A percentile compares a stretch with the other conserved stretches of the same genome.
phyloP scores from a whole-genome alignment of 345 rosid species.

The Dipteronia sinensis region DNA sequence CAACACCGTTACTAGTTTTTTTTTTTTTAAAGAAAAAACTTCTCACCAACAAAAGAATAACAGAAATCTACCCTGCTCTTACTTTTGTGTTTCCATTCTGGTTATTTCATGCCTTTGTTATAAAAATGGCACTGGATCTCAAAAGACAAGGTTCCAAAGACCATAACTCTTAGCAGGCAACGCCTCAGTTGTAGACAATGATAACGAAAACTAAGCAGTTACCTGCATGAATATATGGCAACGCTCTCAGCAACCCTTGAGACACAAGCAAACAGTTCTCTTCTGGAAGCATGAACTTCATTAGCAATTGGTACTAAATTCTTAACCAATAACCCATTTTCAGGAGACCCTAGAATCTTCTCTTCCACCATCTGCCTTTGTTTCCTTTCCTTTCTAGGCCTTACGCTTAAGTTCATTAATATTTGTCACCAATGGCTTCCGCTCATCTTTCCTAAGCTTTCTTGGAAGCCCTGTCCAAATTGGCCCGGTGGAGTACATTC shows the following conservation, averaged over 20 bases:
- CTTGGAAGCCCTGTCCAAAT: slow-evolving; percentile 32
- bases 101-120: neutral
- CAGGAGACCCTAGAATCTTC: slow-evolving; percentile 44
- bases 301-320: slow-evolving; percentile 48
- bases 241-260: slow-evolving; percentile 31
- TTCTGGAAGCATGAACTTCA: slow-evolving; percentile 40
- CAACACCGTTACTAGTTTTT: neutral
- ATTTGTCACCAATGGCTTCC: slow-evolving; percentile 51
- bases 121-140: neutral
- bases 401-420: slow-evolving; percentile 46
- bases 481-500: slow-evolving; percentile 25
- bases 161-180: neutral
- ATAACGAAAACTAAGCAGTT: slow-evolving; percentile 7
- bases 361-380: slow-evolving; percentile 40
- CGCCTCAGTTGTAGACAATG: neutral
- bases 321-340: slow-evolving; percentile 47
- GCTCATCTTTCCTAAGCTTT: slow-evolving; percentile 42
- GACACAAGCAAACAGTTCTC: slow-evolving; percentile 38
- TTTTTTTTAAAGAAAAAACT: neutral
- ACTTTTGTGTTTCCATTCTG: neutral
- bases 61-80: neutral
- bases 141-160: neutral
- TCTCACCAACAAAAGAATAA: neutral
- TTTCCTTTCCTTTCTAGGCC: slow-evolving; percentile 38
- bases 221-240: slow-evolving; percentile 45